phyloP scores from a whole-genome alignment of 495 filamentous ascomycete genomes.

The Podospora didyma region DNA sequence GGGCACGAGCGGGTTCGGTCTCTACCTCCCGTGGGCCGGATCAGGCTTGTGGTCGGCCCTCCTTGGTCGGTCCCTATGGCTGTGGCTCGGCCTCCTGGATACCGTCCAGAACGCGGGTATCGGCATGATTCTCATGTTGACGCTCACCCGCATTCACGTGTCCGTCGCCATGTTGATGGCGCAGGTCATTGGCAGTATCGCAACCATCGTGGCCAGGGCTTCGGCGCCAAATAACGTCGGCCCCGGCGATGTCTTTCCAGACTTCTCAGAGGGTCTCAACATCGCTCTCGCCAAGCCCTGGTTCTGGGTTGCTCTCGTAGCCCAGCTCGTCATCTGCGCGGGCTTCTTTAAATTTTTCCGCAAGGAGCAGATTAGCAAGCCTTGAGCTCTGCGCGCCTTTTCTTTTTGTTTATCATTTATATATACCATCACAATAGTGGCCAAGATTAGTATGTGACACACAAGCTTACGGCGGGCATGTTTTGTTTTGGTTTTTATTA shows the following conservation, averaged over 20 bases:
- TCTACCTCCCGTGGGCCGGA: conserved; percentile 54
- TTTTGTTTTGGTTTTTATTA: neutral
- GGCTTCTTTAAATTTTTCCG: conserved; percentile 63
- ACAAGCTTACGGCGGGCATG: neutral
- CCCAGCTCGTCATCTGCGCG: conserved; percentile 55
- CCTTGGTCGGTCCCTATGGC: conserved; percentile 50
- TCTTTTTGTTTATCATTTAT: neutral
- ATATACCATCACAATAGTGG: neutral
- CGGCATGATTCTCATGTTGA: conserved; percentile 58
- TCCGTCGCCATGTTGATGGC: conserved; percentile 48
- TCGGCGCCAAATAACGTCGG: conserved; percentile 52
- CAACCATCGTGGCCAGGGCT: conserved; percentile 52
- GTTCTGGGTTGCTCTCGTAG: conserved; percentile 60
- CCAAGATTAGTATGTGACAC: neutral
- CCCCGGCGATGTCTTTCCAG: conserved; percentile 54
- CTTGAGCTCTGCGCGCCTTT: conserved; percentile 25
- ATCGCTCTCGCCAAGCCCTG: conserved; percentile 47
- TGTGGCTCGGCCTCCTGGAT: conserved; percentile 60
- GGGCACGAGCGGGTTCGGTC: conserved; percentile 49
- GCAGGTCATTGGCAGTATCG: conserved; percentile 49
- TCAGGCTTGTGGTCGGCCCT: conserved; percentile 42
- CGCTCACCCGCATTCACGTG: conserved; percentile 54
- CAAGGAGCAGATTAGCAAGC: conserved; percentile 63
- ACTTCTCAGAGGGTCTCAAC: conserved; percentile 35
- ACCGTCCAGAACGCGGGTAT: conserved; percentile 53